phyloP scores from a whole-genome alignment of 1,284 basidiomycete genomes.

The Cryptococcus hybrid region DNA sequence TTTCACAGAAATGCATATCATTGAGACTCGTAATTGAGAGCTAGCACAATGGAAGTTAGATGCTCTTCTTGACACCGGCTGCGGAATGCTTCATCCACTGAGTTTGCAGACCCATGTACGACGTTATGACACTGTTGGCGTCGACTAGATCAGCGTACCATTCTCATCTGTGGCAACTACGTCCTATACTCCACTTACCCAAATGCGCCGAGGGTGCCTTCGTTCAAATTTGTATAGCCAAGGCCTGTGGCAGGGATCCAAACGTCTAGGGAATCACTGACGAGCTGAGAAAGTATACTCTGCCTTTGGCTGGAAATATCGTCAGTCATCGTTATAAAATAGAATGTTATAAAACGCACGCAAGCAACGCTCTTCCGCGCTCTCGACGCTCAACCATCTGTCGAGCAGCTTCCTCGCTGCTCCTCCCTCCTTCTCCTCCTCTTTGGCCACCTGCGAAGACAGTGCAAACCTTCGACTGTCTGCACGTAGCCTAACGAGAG shows the following conservation, averaged over 20 bases:
- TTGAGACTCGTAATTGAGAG: no score
- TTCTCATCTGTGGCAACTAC: neutral
- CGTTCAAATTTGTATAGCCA: conserved; percentile 75
- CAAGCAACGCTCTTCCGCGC: conserved; percentile 44
- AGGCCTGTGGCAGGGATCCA: conserved; percentile 86
- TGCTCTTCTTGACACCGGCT: conserved; percentile 18
- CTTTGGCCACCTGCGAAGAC: conserved; percentile 29
- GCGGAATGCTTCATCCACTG: conserved; percentile 47
- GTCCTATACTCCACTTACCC: conserved; percentile 58
- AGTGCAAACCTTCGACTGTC: conserved; percentile 45
- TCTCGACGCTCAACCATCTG: conserved; percentile 42
- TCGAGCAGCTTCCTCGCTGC: conserved; percentile 25
- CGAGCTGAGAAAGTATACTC: conserved; percentile 44
- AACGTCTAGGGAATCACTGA: conserved; percentile 53
- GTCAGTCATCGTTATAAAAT: neutral
- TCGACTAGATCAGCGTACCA: neutral
- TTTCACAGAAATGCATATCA: no score
- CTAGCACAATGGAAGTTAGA: neutral
- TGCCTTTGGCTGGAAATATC: conserved; percentile 38
- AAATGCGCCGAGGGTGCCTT: conserved; percentile 77
- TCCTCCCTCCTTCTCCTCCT: conserved; percentile 33
- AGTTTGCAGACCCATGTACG: conserved; percentile 53
- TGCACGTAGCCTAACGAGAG: conserved; percentile 46
- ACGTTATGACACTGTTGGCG: conserved; percentile 48
- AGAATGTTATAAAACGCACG: conserved; percentile 22